Base-by-base conservation (phyloP, 2,329 filamentous ascomycete species). In the Trichoderma sp. region DNA sequence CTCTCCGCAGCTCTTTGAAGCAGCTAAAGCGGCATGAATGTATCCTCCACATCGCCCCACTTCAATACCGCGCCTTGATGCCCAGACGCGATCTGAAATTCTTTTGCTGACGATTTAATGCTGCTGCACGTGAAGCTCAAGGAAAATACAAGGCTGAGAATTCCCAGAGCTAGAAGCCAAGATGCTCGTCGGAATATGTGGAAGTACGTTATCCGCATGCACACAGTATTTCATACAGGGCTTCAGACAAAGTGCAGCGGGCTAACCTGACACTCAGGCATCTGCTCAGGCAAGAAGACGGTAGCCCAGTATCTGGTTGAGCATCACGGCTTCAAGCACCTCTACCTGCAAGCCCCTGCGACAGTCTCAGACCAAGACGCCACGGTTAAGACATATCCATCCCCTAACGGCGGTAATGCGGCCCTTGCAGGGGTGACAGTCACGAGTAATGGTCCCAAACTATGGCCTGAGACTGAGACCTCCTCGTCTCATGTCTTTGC, bases 271-370 rank as follows among this genome's bases (percentile, higher is more conserved):
- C 25, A 22, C 50, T 27, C 75, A 95, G 94, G 92, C 75, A 94
- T 97, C 74, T 98, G 94, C 82, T 90, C 94, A 58, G 95, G 95
- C 75, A 98, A 97, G 82, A 90, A 89, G 76, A 92, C 93, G 10
- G 92, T 98, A 71, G 93, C 93, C 68, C 87, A 92, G 65, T 97
- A 97, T 77, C 87, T 99, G 9, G 87, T 94, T 71, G 87, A 93
- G 71, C 87, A 94, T 71, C 91, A 97, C 79, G 89, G 87, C 70
- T 99, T 98, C 80, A 88, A 86, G 69, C 87, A 87, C 56, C 85
- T 97, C 67, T 84, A 87, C 73, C 84, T 97, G 34, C 69, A 73
- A 67, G 66, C 37, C 52, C 25, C 52, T 57, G 52, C 27, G 13
- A 48, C 52, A 19, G 52, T 48, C 42, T 48, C 68, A 56, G 37